Base-by-base conservation (phyloP, 2,329 filamentous ascomycete genomes). In the Thermomyces lanuginosus region DNA sequence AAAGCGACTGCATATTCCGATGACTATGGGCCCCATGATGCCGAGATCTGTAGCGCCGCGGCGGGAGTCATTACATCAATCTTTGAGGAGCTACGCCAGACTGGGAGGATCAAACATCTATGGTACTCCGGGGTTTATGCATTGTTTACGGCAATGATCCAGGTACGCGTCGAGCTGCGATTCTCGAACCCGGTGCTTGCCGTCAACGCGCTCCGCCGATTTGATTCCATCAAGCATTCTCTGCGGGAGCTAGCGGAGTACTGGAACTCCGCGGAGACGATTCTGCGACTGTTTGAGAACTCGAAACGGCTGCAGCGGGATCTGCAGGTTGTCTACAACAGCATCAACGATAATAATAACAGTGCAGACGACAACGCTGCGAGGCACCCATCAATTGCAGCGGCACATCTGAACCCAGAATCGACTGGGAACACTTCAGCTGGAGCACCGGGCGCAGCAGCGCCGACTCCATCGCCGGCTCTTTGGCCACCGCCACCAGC, bases 71-170 rank as follows among this genome's bases (percentile, higher is more conserved):
- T 59, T 29, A 49, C 54, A 4, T 58, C 53, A 3, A 58, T 58
- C 16, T 58, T 59, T 21, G 55, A 58, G 29, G 53, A 56, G 29
- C 45, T 59, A 8, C 48, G 55, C 6, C 35, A 55, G 11, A 53
- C 55, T 18, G 49, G 56, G 29, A 43, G 50, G 9, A 37, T 58
- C 29, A 58, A 55, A 30, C 55, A 46, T 34, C 40, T 59, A 6
- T 59, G 55, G 55, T 52, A 55, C 28, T 55, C 55, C 10, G 51
- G 51, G 3, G 54, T 59, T 7, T 54, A 57, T 27, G 55, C 53
- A 1, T 36, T 59, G 4, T 59, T 59, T 36, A 59, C 55, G 4
- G 55, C 55, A 9, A 58, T 59, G 55, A 57, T 59, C 15, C 55
- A 59, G 42, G 54, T 59, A 5, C 50, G 55, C 10, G 55, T 58